Base-by-base conservation (phyloP, 1,139 yeast genomes). In the Diutina rugosa region DNA sequence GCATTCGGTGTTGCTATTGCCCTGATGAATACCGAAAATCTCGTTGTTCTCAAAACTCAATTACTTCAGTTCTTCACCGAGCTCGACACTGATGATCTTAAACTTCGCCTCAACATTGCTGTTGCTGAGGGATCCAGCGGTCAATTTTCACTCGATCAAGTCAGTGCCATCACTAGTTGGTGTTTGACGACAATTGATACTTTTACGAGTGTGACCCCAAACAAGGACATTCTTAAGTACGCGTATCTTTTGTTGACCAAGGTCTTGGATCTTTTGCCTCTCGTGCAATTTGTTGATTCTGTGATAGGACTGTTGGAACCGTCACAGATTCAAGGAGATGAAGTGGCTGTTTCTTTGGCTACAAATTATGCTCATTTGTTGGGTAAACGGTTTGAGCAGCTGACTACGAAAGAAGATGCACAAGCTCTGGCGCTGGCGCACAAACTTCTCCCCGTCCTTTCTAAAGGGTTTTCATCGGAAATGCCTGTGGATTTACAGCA, bases 211-310 rank as follows among this genome's bases (percentile, higher is more conserved):
- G 46, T 26, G 32, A 16, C 47, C 6, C 44, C 28, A 4, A 26
- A 26, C 54, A 57, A 59, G 29, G 65, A 63, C 7, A 63, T 73
- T 16, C 62, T 68, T 30, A 57, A 61, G 49, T 67, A 67, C 56
- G 67, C 74, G 60, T 74, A 73, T 61, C 76, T 72, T 32, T 70
- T 88, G 56, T 74, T 91, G 61, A 80, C 83, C 52, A 80, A 79
- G 61, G 72, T 85, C 61, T 72, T 91, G 61, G 82, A 82, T 58
- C 73, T 90, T 60, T 74, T 91, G 57, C 97, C 98, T 35, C 79
- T 90, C 62, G 78, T 77, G 58, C 79, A 82, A 62, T 90, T 89
- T 65, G 84, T 87, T 47, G 74, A 77, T 35, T 82, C 95, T 1
- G 77, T 87, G 38, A 67, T 80, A n/a, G 79, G 78, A 30, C 74